phyloP scores from a whole-genome alignment of 768 basidiomycete genomes.

The Collybia sordida region DNA sequence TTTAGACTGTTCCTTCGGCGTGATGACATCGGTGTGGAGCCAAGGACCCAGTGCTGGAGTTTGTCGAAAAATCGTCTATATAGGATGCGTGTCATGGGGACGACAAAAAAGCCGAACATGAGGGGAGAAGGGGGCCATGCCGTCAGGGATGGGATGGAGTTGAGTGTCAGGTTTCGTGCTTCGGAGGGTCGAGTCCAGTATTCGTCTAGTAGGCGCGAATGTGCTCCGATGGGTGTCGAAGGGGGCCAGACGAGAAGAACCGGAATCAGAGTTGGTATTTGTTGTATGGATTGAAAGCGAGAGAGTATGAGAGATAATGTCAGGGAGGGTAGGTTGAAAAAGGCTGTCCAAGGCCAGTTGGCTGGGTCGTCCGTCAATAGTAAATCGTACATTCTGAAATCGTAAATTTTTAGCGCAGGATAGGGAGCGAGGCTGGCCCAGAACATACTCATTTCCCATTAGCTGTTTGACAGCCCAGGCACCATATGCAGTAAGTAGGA shows the following conservation, averaged over 20 bases:
- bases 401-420: not conserved
- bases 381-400: slow-evolving; percentile 55
- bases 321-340: slow-evolving; percentile 70
- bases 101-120: slow-evolving; percentile 50
- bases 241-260: slow-evolving; percentile 48
- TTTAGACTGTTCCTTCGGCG: slow-evolving; percentile 18
- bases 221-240: slow-evolving; percentile 31
- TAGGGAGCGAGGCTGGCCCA: not conserved
- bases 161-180: slow-evolving; percentile 31
- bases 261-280: slow-evolving; percentile 39
- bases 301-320: slow-evolving; percentile 67
- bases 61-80: slow-evolving; percentile 42
- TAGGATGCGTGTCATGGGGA: slow-evolving; percentile 45
- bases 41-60: slow-evolving; percentile 44
- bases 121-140: slow-evolving; percentile 63
- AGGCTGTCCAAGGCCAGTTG: slow-evolving; percentile 78
- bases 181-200: slow-evolving; percentile 24
- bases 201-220: slow-evolving; percentile 25
- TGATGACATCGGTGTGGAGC: slow-evolving; percentile 31
- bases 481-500: slow-evolving; percentile 65
- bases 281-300: slow-evolving; percentile 42
- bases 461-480: slow-evolving; percentile 70
- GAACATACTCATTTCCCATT: slow-evolving; percentile 62
- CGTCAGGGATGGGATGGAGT: slow-evolving; percentile 7
- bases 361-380: slow-evolving; percentile 67